Evolutionary conservation across 345 rosid species (phyloP), one percentile per base, ranked within the genome.

Genomic region (Eucalyptus tenuipes): DNA sequence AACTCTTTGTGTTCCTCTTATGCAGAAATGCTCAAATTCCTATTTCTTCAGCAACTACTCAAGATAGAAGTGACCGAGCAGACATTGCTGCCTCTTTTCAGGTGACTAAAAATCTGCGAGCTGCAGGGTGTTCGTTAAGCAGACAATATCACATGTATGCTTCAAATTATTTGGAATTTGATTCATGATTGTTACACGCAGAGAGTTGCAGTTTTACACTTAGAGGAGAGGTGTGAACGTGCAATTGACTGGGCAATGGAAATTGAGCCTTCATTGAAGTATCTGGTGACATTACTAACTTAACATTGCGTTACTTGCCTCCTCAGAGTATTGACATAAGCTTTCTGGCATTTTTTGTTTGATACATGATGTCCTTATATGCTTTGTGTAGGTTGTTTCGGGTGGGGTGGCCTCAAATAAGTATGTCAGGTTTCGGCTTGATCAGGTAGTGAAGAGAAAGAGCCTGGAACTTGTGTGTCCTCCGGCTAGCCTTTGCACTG

Each of bases 331-430:
- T 52, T 61, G 53, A 59, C 80, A 16, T 31, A 22, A 82, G 42
- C 33, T 61, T 85, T n/a, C 49, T 31, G 81, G 71, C 61, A 75
- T 84, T 87, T 53, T 66, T n/a, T 87, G 66, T 88, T 88, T 24
- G 12, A 49, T 81, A 18, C 37, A 7, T 10, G 50, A 33, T 53
- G 1, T 50, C 47, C 14, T 37, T 47, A 17, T 42, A 1, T 61
- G n/a, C 87, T 49, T 90, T 84, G 9, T 92, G 75, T 92, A 97
- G 99, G 98, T 96, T 68, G 96, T 97, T 86, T 95, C 98, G 15
- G 99, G 99, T 91, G 99, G 99, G 64, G 99, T 97, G 91, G 99
- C 99, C 80, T 97, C 99, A 17, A 97, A 97, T 91, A 92, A 93
- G 84, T 94, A 93, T 90, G 98, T 96, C n/a, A 94, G 99, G 87